Percentiles rank a stretch among this genome's conserved stretches.
Conservation (phyloP, 2,329 filamentous ascomycete species). For the Phialemonium atrogriseum region DNA sequence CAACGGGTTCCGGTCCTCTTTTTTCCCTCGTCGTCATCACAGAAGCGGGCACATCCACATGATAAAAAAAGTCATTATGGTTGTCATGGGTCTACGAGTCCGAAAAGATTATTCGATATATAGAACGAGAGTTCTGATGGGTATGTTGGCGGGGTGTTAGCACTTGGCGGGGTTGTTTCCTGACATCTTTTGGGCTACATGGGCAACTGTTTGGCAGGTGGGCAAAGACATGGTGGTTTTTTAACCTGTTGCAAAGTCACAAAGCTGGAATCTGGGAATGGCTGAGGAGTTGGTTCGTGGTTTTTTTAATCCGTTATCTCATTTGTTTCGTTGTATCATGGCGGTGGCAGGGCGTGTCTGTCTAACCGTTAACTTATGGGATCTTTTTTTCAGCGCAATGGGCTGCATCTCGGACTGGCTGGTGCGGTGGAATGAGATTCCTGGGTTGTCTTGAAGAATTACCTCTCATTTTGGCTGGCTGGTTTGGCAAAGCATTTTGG, state of each 20-base stretch:
- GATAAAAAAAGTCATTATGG: constrained; percentile 31
- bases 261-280: constrained; percentile 10
- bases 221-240: constrained; percentile 17
- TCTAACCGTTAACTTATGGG: constrained; percentile 3
- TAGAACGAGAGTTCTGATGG: constrained; percentile 33
- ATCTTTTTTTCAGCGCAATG: constrained; percentile 5
- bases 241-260: constrained; percentile 18
- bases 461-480: constrained; percentile 10
- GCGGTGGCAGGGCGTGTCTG: constrained; percentile 5
- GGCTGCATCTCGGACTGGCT: constrained; percentile 15
- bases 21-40: constrained; percentile 20
- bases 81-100: constrained; percentile 43
- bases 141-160: not conserved
- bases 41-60: constrained; percentile 28
- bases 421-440: constrained; percentile 7
- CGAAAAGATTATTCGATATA: constrained; percentile 40
- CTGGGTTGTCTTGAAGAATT: constrained; percentile 8
- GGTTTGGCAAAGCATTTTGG: constrained; percentile 15
- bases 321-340: constrained; percentile 17
- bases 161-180: constrained; percentile 22
- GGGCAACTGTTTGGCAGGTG: constrained; percentile 21
- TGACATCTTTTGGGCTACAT: constrained; percentile 20
- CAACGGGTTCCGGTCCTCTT: constrained; percentile 16
- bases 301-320: constrained; percentile 8
- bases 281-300: constrained; percentile 27